Percentiles rank a stretch among this genome's conserved stretches.
Conservation (phyloP, 148 eudicot genomes). For the Camellia sinensis region DNA sequence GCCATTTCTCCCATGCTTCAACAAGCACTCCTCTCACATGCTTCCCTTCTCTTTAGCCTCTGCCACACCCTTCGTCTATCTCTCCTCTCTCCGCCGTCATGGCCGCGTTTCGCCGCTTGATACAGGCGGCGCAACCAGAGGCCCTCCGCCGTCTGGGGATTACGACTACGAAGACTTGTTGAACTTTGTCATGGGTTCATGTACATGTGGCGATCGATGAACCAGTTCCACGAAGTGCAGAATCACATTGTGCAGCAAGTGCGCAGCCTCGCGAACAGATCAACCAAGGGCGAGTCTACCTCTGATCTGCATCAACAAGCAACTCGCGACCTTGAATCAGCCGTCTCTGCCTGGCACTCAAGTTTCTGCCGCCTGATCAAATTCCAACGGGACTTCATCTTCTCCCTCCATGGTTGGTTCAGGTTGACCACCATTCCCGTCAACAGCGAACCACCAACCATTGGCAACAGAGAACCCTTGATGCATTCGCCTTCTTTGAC, state of each 20-base stretch:
- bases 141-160: no score
- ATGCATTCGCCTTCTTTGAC: slow-evolving; percentile 56
- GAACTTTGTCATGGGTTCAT: slow-evolving; percentile 97
- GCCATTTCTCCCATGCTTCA: no score
- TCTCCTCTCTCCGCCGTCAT: no score
- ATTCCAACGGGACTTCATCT: slow-evolving; percentile 77
- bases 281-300: slow-evolving; percentile 63
- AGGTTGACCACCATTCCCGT: slow-evolving; percentile 68
- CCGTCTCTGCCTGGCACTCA: slow-evolving; percentile 92
- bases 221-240: slow-evolving; percentile 88
- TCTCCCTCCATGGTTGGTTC: slow-evolving; percentile 96
- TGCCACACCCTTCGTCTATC: no score
- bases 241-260: slow-evolving; percentile 95
- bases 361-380: slow-evolving; percentile 83
- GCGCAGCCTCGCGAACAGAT: slow-evolving; percentile 66
- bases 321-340: slow-evolving; percentile 88
- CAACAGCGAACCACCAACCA: slow-evolving; percentile 39
- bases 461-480: slow-evolving; percentile 30
- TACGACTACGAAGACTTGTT: no score
- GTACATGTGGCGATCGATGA: slow-evolving; percentile 98
- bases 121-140: no score
- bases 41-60: no score
- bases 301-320: slow-evolving; percentile 95
- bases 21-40: no score
- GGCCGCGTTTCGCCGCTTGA: no score